Base-by-base conservation (phyloP, 352 stramenopile species). In the Globisporangium acanthophoron region DNA sequence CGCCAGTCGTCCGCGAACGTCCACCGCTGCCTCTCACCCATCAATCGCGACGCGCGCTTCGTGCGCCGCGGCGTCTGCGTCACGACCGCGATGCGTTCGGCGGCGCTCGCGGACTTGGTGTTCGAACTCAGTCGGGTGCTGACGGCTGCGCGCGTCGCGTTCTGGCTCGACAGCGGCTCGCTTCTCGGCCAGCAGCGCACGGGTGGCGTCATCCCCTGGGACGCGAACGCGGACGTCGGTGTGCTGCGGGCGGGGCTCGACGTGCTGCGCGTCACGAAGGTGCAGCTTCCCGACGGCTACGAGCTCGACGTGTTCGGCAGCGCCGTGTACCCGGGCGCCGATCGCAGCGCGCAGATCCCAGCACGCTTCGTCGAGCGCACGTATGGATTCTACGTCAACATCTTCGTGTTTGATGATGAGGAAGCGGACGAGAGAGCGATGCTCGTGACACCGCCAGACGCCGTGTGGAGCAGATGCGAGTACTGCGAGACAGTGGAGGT, bases 111-210 rank as follows among this genome's bases (percentile, higher is more conserved):
- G 49, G 61, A 80, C 47, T 58, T 86, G 33, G 58, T 84, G 5
- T 73, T 71, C 33, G 64, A 64, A 13, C 59, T 80, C 0, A 71
- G 67, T 40, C 57, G 61, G 6, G 57, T 78, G 49, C 46, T 86
- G 3, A 69, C 81, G 31, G 68, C 67, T 41, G 51, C 61, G 8
- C 37, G 67, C 5, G 57, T 80, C 24, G 66, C 60, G 0, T 88
- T 81, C 39, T 88, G 73, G 78, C 68, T 86, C 40, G 71, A 85
- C 55, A 79, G 78, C 52, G 73, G 73, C 47, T 74, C 75, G 35
- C 67, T 88, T 27, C 52, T 86, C 59, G 78, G 78, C 15, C 66
- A 81, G 57, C 76, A 83, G 33, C 65, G 78, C 5, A 66, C 67
- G 4, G 59, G 65, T 20, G 65, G 74, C 33, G 58, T 86, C 24